Percentiles rank a stretch among this genome's conserved stretches.
Conservation (phyloP, 2,329 filamentous ascomycete genomes). For the Chaetomiaceae sp. region DNA sequence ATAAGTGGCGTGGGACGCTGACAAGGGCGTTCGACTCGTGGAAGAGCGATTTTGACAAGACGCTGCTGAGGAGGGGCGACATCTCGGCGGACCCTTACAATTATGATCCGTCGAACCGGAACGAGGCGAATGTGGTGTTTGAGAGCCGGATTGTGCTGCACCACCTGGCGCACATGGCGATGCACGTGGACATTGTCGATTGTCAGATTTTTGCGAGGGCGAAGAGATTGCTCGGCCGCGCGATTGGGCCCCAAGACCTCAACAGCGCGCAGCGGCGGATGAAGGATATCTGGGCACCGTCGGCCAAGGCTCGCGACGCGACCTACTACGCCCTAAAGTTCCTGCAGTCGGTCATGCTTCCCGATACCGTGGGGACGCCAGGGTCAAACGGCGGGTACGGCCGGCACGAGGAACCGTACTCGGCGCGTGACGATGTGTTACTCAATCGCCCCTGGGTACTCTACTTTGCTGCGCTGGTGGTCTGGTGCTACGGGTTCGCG, state of each 20-base stretch:
- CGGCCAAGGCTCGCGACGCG: constrained; percentile 81
- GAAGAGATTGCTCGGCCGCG: constrained; percentile 75
- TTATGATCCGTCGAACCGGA: constrained; percentile 56
- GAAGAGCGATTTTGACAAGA: constrained; percentile 87
- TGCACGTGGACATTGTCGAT: constrained; percentile 96
- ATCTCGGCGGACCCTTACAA: constrained; percentile 50
- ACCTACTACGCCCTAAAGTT: constrained; percentile 91
- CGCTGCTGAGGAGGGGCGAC: constrained; percentile 57
- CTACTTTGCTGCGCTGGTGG: constrained; percentile 85
- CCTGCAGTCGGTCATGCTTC: constrained; percentile 74
- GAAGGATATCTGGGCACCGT: constrained; percentile 85
- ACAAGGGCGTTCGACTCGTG: constrained; percentile 89
- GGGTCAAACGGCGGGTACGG: constrained; percentile 37
- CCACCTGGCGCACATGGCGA: constrained; percentile 93
- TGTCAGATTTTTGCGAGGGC: constrained; percentile 93
- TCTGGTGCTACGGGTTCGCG: constrained; percentile 93
- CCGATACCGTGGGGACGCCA: constrained; percentile 44
- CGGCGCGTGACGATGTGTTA: constrained; percentile 80
- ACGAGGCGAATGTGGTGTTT: constrained; percentile 63
- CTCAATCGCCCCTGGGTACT: constrained; percentile 93
- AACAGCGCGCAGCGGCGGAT: constrained; percentile 75
- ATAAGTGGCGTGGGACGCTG: constrained; percentile 84
- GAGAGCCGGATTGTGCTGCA: constrained; percentile 87
- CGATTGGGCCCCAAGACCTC: constrained; percentile 78
- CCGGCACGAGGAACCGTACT: constrained; percentile 54